Conservation (phyloP, 768 basidiomycete genomes). For the Dioszegia aurantiaca region DNA sequence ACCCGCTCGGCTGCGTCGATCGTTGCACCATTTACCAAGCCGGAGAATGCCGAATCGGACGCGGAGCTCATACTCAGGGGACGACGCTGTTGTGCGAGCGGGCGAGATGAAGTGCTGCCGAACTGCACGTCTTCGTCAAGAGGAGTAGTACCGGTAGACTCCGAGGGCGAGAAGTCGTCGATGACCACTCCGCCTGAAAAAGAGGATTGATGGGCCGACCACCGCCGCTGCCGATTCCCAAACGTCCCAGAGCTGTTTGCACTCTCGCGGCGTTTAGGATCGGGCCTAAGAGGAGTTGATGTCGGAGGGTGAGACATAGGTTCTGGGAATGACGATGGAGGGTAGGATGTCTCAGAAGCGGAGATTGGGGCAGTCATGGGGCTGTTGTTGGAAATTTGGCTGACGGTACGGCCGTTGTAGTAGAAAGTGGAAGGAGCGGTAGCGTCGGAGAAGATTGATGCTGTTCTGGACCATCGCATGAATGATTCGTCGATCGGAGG, state of each 20-base stretch:
- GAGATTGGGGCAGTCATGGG: not conserved
- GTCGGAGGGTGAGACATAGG: conserved; percentile 12
- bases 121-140: not conserved
- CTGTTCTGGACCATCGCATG: conserved; percentile 15
- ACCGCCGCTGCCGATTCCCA: conserved; percentile 11
- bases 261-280: conserved; percentile 5
- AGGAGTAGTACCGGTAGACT: not conserved
- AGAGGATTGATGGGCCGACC: conserved; percentile 3
- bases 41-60: conserved; percentile 21
- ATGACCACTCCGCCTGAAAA: too few species aligned
- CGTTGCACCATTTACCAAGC: not conserved
- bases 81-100: conserved; percentile 12
- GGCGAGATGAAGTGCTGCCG: not conserved
- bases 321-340: not conserved
- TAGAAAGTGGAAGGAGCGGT: conserved; percentile 12
- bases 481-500: conserved; percentile 11
- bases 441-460: conserved; percentile 8
- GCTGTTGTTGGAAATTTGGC: not conserved
- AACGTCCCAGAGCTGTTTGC: conserved; percentile 14
- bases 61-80: conserved; percentile 30
- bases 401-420: conserved; percentile 11
- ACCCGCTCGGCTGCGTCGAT: conserved; percentile 3
- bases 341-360: not conserved
- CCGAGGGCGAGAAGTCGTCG: too few species aligned
- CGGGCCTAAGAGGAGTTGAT: not conserved